Base-by-base conservation (phyloP, 441 rosid species). In the Erodium texanum region DNA sequence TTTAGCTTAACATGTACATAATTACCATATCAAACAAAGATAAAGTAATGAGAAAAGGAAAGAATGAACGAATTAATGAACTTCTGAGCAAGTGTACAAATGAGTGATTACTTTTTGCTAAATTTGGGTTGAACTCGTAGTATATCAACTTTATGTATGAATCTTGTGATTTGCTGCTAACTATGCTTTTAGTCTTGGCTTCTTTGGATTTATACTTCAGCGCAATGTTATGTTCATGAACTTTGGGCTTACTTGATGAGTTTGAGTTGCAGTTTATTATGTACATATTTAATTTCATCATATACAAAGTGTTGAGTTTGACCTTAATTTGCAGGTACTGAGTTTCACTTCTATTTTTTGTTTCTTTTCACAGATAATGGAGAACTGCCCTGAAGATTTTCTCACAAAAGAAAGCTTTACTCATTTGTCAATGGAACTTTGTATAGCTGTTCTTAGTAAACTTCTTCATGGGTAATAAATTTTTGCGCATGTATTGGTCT, bases 311-410 rank as follows among this genome's bases (percentile, higher is more conserved):
- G 15, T 43, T 43, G 52, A 10, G 7, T 5, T 43, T 43, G 8
- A 10, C 52, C 52, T 75, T 32, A 58, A 24, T 7, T 54, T 34
- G 34, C 62, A 52, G 66, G 50, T n/a, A 19, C 73, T 68, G 68
- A 70, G 69, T 66, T 66, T 18, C 62, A 66, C 38, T 70, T 19
- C 29, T 38, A 66, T 66, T 18, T 62, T 45, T 2, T 45, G 16
- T 64, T 23, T 70, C 66, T 70, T 70, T 80, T n/a, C 62, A 82
- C 88, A 91, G 97, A 86, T 94, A 66, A 79, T 88, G 77, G 82
- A 84, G 77, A 92, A 86, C 72, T 88, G 96, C 76, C 92, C 90
- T 18, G 79, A 75, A 74, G 82, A 86, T 75, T 87, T 94, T 80
- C 75, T 89, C 71, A 87, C 82, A 70, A 77, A 65, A 41, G 90